Conservation (phyloP, 345 rosid genomes). For the Syzygium grande region DNA sequence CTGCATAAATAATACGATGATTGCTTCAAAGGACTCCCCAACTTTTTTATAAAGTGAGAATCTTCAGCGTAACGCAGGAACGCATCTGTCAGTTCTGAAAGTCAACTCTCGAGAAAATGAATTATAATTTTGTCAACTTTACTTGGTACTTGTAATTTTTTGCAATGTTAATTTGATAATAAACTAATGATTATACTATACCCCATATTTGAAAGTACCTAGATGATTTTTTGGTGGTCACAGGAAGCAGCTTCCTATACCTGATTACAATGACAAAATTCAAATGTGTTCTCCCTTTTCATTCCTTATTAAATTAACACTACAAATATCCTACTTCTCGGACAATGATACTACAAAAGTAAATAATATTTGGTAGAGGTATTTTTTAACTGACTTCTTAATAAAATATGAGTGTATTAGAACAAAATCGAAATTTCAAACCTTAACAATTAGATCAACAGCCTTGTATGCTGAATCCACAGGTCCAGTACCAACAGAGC, state of each 20-base stretch:
- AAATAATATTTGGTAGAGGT: neutral
- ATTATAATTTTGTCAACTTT: neutral
- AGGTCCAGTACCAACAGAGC: constrained; percentile 88
- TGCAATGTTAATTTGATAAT: neutral
- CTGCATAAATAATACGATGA: constrained; percentile 19
- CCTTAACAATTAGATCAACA: constrained; percentile 81
- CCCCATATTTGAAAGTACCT: neutral
- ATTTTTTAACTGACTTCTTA: neutral
- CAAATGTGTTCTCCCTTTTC: neutral
- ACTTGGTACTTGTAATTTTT: neutral
- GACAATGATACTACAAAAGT: neutral
- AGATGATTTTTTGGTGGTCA: neutral
- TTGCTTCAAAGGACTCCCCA: neutral
- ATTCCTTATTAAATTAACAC: neutral
- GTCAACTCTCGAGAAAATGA: neutral
- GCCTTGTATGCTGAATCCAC: constrained; percentile 99
- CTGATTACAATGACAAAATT: neutral
- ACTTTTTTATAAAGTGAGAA: neutral
- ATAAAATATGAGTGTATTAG: neutral
- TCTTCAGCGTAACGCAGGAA: neutral
- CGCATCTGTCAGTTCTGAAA: neutral
- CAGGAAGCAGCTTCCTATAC: neutral
- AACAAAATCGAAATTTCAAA: constrained; percentile 1
- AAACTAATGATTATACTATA: neutral
- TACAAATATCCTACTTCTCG: neutral